Base-by-base conservation (phyloP, 2,329 filamentous ascomycete species). In the Stachybotrys echinatus region DNA sequence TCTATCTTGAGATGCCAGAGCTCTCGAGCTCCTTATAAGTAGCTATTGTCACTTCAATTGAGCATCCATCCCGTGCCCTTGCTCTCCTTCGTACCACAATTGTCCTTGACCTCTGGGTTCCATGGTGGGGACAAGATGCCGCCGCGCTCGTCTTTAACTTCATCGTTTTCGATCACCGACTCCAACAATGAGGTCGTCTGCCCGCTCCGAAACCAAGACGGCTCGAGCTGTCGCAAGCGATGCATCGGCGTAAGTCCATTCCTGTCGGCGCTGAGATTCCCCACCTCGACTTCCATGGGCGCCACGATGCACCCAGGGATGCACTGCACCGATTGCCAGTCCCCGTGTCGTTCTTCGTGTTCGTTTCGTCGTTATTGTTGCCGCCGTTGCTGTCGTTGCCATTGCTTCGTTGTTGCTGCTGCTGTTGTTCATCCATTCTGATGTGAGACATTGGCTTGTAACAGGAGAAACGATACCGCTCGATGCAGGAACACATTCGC, bases 401-500 rank as follows among this genome's bases (percentile, higher is more conserved):
- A n/a, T n/a, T n/a, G n/a, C n/a, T n/a, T n/a, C n/a, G n/a, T n/a
- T n/a, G n/a, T n/a, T n/a, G n/a, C n/a, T n/a, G n/a, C n/a, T n/a
- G n/a, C n/a, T n/a, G n/a, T n/a, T n/a, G n/a, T n/a, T n/a, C n/a
- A n/a, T n/a, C n/a, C n/a, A n/a, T n/a, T n/a, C n/a, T n/a, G n/a
- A n/a, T n/a, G n/a, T n/a, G n/a, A n/a, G n/a, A n/a, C n/a, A n/a
- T n/a, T n/a, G n/a, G n/a, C n/a, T n/a, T n/a, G n/a, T n/a, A n/a
- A n/a, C n/a, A 95, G 90, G 90, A 95, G 76, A 95, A 95, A 73
- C 83, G 89, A 60, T 99, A 92, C 75, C 91, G 94, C 70, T 97
- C 92, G 55, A 97, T 99, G 90, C 94, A 97, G 74, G 94, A 99
- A 80, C 94, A 99, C 67, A 97, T 99, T 64, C 89, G 94, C 63